Conservation (phyloP, 2,329 filamentous ascomycete genomes). For the Pleoardoris graminearum region DNA sequence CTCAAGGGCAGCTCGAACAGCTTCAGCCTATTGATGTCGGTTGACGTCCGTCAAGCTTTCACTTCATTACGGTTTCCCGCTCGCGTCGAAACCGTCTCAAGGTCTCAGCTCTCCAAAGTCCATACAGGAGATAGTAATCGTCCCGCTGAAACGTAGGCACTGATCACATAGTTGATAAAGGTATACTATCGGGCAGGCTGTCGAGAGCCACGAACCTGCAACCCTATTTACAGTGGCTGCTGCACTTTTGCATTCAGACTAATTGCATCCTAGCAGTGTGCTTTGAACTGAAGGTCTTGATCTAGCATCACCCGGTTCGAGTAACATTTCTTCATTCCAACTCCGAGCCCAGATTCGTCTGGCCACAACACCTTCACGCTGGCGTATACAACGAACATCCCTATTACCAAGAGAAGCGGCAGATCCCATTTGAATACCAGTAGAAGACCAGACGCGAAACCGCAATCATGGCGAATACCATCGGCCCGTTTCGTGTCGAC, state of each 20-base stretch:
- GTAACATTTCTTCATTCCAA: constrained; percentile 29
- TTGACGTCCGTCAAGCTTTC: constrained; percentile 59
- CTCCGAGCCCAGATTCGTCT: constrained; percentile 27
- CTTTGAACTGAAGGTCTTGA: constrained; percentile 39
- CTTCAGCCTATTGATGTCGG: constrained; percentile 58
- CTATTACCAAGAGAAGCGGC: constrained; percentile 52
- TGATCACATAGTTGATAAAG: constrained; percentile 30
- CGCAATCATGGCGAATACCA: constrained; percentile 43
- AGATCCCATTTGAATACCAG: constrained; percentile 53
- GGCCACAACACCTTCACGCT: constrained; percentile 44
- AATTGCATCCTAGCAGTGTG: constrained; percentile 39
- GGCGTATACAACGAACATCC: constrained; percentile 43
- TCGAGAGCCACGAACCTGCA: constrained; percentile 35
- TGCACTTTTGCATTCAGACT: constrained; percentile 34
- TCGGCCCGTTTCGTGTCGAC: constrained; percentile 36
- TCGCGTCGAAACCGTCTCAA: constrained; percentile 60
- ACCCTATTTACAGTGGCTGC: constrained; percentile 27
- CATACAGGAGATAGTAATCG: constrained; percentile 59
- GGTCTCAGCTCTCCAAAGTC: constrained; percentile 59
- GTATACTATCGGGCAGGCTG: constrained; percentile 45
- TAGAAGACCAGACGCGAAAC: constrained; percentile 43
- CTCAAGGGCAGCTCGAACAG: constrained; percentile 35
- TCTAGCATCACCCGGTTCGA: constrained; percentile 35
- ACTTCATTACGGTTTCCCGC: constrained; percentile 59
- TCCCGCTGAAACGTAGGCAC: constrained; percentile 48